A percentile compares a stretch with the other conserved stretches of the same genome.
These are phyloP conservation scores for Chlamydomonas reinhardtii DNA, from an alignment of 163 green algal species.

Conservation along the genomic window DNA sequence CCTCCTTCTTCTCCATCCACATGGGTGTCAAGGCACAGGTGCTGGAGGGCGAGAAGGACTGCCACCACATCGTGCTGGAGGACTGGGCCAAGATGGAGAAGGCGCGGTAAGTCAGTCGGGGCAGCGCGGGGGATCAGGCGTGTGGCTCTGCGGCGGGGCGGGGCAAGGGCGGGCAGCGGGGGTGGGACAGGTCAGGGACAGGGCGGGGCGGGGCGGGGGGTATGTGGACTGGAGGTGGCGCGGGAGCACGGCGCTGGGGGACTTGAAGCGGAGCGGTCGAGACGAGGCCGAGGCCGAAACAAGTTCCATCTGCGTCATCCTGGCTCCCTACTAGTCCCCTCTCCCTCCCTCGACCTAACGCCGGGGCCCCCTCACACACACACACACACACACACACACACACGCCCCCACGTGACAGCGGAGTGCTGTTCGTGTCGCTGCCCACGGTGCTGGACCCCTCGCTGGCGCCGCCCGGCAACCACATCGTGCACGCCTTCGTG, in stretches of 20 bases:
- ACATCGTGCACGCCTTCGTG: slow-evolving; percentile 97
- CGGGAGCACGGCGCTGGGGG: no score
- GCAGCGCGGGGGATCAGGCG: neutral
- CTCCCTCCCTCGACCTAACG: no score
- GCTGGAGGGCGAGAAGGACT: slow-evolving; percentile 71
- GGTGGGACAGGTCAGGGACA: no score
- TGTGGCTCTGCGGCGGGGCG: neutral
- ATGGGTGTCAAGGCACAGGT: slow-evolving; percentile 82
- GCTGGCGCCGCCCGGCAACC: slow-evolving; percentile 76
- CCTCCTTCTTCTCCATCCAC: slow-evolving; percentile 95
- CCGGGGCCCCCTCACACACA: neutral
- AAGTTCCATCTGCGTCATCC: no score
- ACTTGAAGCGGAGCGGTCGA: no score
- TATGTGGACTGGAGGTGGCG: no score
- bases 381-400: neutral
- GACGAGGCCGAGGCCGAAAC: no score
- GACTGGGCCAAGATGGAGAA: slow-evolving; percentile 75
- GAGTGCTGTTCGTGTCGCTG: slow-evolving; percentile 97
- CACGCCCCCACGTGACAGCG: slow-evolving; percentile 35
- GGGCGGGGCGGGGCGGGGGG: no score
- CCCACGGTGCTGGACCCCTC: slow-evolving; percentile 93
- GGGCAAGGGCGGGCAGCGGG: no score
- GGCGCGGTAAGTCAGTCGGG: slow-evolving; percentile 59
- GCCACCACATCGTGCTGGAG: slow-evolving; percentile 96
- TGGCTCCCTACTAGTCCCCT: no score